Evolutionary conservation across 345 rosid genomes (phyloP), one percentile per base, ranked within the genome.

Genomic region (Lumnitzera littorea): DNA sequence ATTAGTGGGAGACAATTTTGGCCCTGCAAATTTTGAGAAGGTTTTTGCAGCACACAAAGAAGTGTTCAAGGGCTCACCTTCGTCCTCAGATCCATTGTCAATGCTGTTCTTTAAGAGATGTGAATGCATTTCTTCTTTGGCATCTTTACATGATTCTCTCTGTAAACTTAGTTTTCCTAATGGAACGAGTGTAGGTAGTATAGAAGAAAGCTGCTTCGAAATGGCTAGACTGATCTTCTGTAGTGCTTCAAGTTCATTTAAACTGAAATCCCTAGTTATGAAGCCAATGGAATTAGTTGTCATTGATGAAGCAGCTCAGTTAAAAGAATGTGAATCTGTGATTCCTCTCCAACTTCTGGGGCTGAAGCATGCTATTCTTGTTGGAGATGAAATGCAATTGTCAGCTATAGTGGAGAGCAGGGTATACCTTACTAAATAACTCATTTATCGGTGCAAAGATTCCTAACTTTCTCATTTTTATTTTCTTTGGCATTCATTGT

Each of bases 21-120:
- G 24, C 25, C 71, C 81, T 14, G 63, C 60, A 55, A 67, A 50
- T 23, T 24, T 77, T 20, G 69, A 60, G 60, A 46, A 62, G 56
- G 53, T 63, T 20, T 68, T 76, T 65, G 60, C 75, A 53, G 60
- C 75, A 53, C 41, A 13, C 36, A 51, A 69, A 15, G 12, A 20
- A 20, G 20, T 20, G 20, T 20, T 20, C 43, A 36, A 36, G 43
- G 43, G 43, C 7, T 36, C 43, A 36, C 9, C 43, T 36, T 36
- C 9, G 2, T 3, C 3, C 43, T 14, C 17, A 13, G 59, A 46
- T n/a, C 50, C 66, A 24, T n/a, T 24, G 25, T 24, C 17, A 14
- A 25, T 49, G 16, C 46, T 48, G 1, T 36, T 0, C n/a, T 14
- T 31, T 15, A 50, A 48, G 52, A 11, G 25, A 56, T 16, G 2